Evolutionary conservation across 306 rosid species (phyloP).

Genomic region (Inga leiocalycina): DNA sequence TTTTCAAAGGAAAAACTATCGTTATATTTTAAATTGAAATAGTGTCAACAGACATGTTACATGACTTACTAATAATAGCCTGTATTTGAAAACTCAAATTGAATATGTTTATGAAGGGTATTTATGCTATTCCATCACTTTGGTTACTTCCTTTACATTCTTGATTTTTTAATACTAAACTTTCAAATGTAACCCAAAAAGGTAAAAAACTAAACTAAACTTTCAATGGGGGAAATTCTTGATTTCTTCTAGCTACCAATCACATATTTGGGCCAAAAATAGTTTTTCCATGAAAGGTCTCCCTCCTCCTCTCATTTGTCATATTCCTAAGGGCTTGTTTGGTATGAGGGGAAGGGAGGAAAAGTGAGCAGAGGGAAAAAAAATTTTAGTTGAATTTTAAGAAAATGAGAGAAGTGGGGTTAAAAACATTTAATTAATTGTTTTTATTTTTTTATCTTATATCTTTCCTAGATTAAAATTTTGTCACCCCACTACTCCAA

Average conservation of each 20-base stretch:
- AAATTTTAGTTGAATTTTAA: too few relatives aligned
- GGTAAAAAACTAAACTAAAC: too few relatives aligned
- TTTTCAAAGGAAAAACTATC: too few relatives aligned
- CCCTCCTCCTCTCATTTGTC: background rate
- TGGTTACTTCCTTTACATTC: background rate
- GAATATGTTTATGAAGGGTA: background rate
- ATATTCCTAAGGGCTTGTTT: background rate
- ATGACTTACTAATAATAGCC: background rate
- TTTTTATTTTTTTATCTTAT: too few relatives aligned
- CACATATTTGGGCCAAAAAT: background rate
- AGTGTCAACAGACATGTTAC: background rate
- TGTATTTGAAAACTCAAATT: background rate
- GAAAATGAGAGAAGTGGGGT: too few relatives aligned
- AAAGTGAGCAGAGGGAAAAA: too few relatives aligned
- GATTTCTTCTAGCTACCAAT: background rate
- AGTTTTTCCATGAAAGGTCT: background rate
- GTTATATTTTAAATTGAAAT: background rate
- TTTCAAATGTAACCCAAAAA: too few relatives aligned
- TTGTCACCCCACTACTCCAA: too few relatives aligned
- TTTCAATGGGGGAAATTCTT: background rate
- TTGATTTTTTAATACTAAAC: background rate
- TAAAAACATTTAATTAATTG: too few relatives aligned
- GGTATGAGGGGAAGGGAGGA: too few relatives aligned
- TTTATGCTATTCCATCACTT: background rate
- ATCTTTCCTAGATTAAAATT: too few relatives aligned